Percentiles rank a stretch among this genome's conserved stretches.
Evolutionary conservation across 805 yeast genomes (phyloP).

Genomic region (Debaryomyces hansenii): DNA sequence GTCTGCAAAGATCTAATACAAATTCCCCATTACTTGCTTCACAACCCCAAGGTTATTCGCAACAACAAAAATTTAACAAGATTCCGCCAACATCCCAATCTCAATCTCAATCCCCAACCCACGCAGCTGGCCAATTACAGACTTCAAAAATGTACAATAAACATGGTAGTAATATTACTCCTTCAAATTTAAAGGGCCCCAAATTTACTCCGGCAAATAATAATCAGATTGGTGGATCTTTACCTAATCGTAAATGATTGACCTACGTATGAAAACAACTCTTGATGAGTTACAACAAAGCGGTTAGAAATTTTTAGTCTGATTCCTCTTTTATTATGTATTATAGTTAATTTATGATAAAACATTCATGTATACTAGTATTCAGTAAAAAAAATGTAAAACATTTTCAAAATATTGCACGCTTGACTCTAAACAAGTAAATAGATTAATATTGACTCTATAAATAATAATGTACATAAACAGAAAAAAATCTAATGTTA

Average conservation of each 20-base stretch:
- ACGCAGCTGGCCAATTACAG: background rate
- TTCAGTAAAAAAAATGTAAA: background rate
- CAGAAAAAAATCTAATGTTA: background rate
- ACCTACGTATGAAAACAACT: background rate
- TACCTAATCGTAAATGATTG: background rate
- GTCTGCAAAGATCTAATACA: constrained; percentile 3
- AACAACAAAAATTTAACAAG: background rate
- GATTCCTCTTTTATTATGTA: background rate
- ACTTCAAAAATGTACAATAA: background rate
- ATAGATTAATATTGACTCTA: background rate
- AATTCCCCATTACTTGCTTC: constrained; percentile 10
- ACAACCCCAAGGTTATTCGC: constrained; percentile 2
- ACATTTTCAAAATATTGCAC: background rate
- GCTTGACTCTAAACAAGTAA: background rate
- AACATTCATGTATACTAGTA: background rate
- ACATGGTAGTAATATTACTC: background rate
- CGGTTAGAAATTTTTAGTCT: background rate
- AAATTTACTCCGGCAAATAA: background rate
- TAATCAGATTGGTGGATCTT: background rate
- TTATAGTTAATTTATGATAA: background rate
- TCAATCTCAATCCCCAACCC: background rate
- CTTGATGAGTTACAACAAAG: background rate
- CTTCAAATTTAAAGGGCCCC: background rate
- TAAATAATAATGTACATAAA: background rate
- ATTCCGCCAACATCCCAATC: background rate